A percentile compares a stretch with the other conserved stretches of the same genome.
phyloP scores from a whole-genome alignment of 805 yeast genomes.

The Hanseniaspora vineae region DNA sequence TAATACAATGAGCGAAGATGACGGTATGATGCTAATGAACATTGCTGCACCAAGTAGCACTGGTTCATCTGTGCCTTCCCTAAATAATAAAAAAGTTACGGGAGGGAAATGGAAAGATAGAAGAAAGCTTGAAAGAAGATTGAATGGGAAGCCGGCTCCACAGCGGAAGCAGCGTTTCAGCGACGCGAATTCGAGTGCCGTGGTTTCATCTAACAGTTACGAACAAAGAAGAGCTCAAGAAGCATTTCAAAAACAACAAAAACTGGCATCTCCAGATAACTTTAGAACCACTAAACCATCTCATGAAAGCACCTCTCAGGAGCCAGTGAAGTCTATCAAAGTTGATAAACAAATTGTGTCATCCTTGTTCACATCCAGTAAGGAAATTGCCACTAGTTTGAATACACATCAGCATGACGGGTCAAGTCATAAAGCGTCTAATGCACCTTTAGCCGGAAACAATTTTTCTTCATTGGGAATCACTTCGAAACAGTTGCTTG shows the following conservation, averaged over 20 bases:
- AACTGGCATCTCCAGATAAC: constrained; percentile 23
- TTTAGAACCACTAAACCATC: constrained; percentile 23
- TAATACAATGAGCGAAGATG: constrained; percentile 20
- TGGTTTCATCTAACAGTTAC: constrained; percentile 4
- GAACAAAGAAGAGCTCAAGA: constrained; percentile 1
- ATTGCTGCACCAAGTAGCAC: constrained; percentile 37
- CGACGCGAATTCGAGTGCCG: not conserved
- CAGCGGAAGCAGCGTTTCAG: not conserved
- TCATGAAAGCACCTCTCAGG: constrained; percentile 3
- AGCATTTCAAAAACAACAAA: not conserved
- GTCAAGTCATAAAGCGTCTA: constrained; percentile 42
- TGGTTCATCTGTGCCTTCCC: constrained; percentile 10
- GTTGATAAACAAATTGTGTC: constrained; percentile 54
- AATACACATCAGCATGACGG: constrained; percentile 28
- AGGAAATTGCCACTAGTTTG: constrained; percentile 30
- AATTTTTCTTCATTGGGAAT: constrained; percentile 65
- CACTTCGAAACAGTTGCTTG: constrained; percentile 32
- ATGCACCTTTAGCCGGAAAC: constrained; percentile 74
- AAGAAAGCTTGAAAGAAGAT: constrained; percentile 41
- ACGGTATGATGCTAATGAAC: constrained; percentile 45
- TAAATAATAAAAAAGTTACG: constrained; percentile 29
- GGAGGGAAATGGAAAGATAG: constrained; percentile 83
- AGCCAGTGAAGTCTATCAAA: constrained; percentile 6
- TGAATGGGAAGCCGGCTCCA: constrained; percentile 30
- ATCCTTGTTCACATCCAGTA: constrained; percentile 67